Evolutionary conservation across 2,329 filamentous ascomycete genomes (phyloP), one percentile per base, ranked within the genome.

Genomic region (Colletotrichum tofieldiae): DNA sequence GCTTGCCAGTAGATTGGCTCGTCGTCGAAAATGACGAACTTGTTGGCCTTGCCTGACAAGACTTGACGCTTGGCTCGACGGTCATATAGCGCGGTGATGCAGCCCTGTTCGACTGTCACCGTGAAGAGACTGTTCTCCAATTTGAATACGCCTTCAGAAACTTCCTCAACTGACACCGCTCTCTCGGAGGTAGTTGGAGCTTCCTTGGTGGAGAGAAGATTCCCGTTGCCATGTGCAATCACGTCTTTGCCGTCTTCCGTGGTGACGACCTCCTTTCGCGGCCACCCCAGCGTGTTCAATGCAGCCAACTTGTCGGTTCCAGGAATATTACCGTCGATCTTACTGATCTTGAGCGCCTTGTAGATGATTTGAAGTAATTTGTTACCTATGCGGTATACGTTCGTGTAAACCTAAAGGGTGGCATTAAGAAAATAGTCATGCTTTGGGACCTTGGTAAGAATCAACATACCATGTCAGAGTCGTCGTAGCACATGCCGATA

Each of bases 1-100:
- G 90, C 91, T 78, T 93, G 91, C 91, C 91, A 93, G 81, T 92
- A 92, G 5, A 93, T 84, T 5, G 91, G 91, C 81, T 93, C 92
- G 77, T 93, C 91, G 75, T 93, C 91, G 76, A 91, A 93, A 23
- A 93, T 85, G 63, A 92, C 91, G 8, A 91, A 83, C 76, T 93
- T 90, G 29, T 90, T 91, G 7, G 87, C 90, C 77, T 90, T 92
- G n/a, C 84, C 83, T 7, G 89, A 83, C 23, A 93, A 82, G 18
- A 92, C 79, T 75, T 93, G 89, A 26, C 90, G 87, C 43, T 88
- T 81, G 1, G 85, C 87, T n/a, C 81, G 77, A 39, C 87, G 81
- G 76, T 93, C 91, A 76, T 87, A 88, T 1, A 93, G 82, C 1
- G 90, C 92, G 0, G 86, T 90, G 68, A 93, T 92, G 43, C 86